These are phyloP conservation scores for Ophiostoma populinum DNA, from an alignment of 2,329 filamentous ascomycete species.

Conservation along the genomic window DNA sequence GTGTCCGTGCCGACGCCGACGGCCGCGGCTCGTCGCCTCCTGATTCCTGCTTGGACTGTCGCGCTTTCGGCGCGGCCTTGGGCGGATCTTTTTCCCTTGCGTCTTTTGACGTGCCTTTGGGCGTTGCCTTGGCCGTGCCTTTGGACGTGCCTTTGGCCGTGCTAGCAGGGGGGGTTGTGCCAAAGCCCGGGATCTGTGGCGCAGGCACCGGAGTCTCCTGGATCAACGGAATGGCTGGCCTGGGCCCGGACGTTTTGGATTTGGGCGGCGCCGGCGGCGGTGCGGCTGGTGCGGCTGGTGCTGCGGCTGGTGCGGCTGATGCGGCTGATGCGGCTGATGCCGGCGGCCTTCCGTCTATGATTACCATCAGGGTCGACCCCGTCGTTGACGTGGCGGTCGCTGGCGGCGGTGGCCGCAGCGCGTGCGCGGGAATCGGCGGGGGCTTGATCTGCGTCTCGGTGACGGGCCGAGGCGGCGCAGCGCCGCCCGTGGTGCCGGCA, in stretches of 20 bases:
- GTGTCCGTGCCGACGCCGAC: too few species aligned
- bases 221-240: not conserved
- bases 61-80: too few species aligned
- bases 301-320: not conserved
- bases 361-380: too few species aligned
- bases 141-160: too few species aligned
- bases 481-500: too few species aligned
- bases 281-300: not conserved
- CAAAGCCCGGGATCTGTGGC: conserved; percentile 8
- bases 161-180: too few species aligned
- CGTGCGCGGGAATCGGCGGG: conserved; percentile 4
- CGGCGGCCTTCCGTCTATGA: not conserved
- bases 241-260: not conserved
- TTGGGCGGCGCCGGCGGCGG: not conserved
- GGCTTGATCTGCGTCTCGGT: conserved; percentile 7
- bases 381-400: not conserved
- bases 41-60: too few species aligned
- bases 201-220: conserved; percentile 6
- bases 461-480: conserved; percentile 3
- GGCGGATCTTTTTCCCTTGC: too few species aligned
- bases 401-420: not conserved
- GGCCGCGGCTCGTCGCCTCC: too few species aligned
- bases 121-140: too few species aligned
- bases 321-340: not conserved
- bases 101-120: too few species aligned